Base-by-base conservation (phyloP, 2,329 filamentous ascomycete species). In the Neofusicoccum kwambonambiense region DNA sequence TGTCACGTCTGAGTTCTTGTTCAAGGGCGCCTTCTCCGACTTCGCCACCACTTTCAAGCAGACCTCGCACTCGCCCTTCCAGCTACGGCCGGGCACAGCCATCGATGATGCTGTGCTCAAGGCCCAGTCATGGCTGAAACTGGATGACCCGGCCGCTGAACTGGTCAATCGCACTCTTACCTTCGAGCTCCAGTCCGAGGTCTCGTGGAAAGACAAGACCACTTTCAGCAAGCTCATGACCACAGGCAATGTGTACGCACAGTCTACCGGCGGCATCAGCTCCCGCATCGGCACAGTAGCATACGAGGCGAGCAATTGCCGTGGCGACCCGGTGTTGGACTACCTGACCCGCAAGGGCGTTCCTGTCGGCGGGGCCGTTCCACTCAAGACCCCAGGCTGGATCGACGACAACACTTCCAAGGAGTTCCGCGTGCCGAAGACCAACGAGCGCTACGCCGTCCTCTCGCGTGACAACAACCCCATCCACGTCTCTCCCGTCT, bases 381-480 rank as follows among this genome's bases (percentile, higher is more conserved):
- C 51, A 11, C 66, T 72, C 17, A 64, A 68, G 12, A 51, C 35
- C 11, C 67, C 69, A 0, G 54, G 54, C 1, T 57, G 54, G 39
- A 9, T 8, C 2, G 37, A 19, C 11, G 35, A 37, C 2, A 31
- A 31, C 1, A 6, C 35, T 4, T 8, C 7, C 17, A 56, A 56
- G 19, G 51, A 42, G 19, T 5, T 57, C 12, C 37, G 12, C 6
- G 37, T 58, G 22, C 69, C 69, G 6, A 34, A 4, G 1, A 64
- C 44, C 61, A 68, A 69, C 50, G 41, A 15, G 11, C 64, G 31
- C 11, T 77, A 77, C 67, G 71, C 77, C 1, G 64, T 67, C 0
- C 71, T 73, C 6, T 79, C 78, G 0, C 69, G 70, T 6, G 79
- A 81, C 65, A 74, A 69, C 69, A 81, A 81, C 65, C 79, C 79